Conservation (phyloP, 2,329 filamentous ascomycete genomes). For the Metarhizium album region DNA sequence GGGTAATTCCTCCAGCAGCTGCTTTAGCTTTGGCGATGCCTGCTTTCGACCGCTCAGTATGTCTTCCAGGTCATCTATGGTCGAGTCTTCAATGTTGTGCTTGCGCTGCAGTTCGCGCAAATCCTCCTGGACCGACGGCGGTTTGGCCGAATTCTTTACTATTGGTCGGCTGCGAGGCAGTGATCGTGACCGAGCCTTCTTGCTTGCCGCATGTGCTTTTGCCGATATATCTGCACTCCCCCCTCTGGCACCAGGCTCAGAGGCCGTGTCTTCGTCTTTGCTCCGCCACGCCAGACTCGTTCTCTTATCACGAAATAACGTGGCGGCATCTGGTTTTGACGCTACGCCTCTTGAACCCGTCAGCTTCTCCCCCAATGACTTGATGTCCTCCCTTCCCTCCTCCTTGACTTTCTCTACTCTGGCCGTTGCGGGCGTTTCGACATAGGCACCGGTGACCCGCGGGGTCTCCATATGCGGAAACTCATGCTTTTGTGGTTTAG, state of each 20-base stretch:
- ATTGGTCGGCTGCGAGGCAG: slow-evolving; percentile 33
- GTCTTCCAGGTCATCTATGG: slow-evolving; percentile 46
- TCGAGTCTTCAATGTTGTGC: slow-evolving; percentile 48
- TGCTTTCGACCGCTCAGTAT: slow-evolving; percentile 31
- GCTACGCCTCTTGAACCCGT: slow-evolving; percentile 4
- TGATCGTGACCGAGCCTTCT: slow-evolving; percentile 25
- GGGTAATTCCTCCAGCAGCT: slow-evolving; percentile 15
- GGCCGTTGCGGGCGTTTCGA: slow-evolving; percentile 43
- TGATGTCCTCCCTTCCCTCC: not conserved
- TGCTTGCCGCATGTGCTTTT: slow-evolving; percentile 14
- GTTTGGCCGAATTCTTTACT: slow-evolving; percentile 42
- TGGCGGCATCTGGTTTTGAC: slow-evolving; percentile 9
- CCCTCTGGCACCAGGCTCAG: slow-evolving; percentile 20
- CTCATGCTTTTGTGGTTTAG: slow-evolving; percentile 32
- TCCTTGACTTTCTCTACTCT: slow-evolving; percentile 24
- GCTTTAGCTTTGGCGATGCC: slow-evolving; percentile 14
- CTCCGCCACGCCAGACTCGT: slow-evolving; percentile 14
- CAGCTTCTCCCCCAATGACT: slow-evolving; percentile 9
- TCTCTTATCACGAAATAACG: slow-evolving; percentile 15
- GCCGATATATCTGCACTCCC: slow-evolving; percentile 12
- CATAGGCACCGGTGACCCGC: slow-evolving; percentile 42
- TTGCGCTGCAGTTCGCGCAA: slow-evolving; percentile 39
- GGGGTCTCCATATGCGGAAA: slow-evolving; percentile 41
- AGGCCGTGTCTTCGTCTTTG: slow-evolving; percentile 20
- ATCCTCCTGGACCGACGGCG: slow-evolving; percentile 44